phyloP scores from a whole-genome alignment of 352 stramenopile species.

The Pythium rishiriense region DNA sequence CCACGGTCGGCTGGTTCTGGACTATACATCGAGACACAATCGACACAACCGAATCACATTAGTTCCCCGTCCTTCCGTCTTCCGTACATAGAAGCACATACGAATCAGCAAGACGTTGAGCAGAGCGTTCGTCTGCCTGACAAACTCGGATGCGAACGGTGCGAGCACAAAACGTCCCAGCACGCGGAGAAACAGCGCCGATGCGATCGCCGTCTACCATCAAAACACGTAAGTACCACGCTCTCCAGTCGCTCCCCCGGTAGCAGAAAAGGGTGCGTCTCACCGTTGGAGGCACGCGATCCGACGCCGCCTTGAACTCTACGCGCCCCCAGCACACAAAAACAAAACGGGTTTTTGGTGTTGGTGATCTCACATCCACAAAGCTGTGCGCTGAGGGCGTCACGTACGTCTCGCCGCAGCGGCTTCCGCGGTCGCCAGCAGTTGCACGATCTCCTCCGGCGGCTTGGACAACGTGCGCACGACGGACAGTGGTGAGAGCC shows the following conservation, averaged over 20 bases:
- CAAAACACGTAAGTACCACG: neutral
- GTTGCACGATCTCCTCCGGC: constrained; percentile 62
- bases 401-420: constrained; percentile 12
- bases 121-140: constrained; percentile 5
- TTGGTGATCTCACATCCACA: neutral
- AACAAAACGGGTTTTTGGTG: neutral
- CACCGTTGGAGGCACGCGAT: constrained; percentile 14
- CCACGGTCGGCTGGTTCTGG: constrained; percentile 28
- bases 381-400: too few relatives aligned
- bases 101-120: constrained; percentile 6
- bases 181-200: constrained; percentile 22
- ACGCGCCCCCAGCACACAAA: neutral
- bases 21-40: constrained; percentile 32
- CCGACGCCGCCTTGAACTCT: constrained; percentile 10
- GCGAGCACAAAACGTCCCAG: constrained; percentile 18
- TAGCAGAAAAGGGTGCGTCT: neutral
- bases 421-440: constrained; percentile 49
- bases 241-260: neutral
- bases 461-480: constrained; percentile 67
- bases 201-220: constrained; percentile 23
- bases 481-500: constrained; percentile 63
- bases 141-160: constrained; percentile 5
- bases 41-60: too few relatives aligned
- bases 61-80: too few relatives aligned
- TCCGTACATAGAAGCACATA: too few relatives aligned